A percentile compares a stretch with the other conserved stretches of the same genome.
Evolutionary conservation across 2,329 filamentous ascomycete genomes (phyloP).

Genomic region (Sclerotinia trifoliorum): DNA sequence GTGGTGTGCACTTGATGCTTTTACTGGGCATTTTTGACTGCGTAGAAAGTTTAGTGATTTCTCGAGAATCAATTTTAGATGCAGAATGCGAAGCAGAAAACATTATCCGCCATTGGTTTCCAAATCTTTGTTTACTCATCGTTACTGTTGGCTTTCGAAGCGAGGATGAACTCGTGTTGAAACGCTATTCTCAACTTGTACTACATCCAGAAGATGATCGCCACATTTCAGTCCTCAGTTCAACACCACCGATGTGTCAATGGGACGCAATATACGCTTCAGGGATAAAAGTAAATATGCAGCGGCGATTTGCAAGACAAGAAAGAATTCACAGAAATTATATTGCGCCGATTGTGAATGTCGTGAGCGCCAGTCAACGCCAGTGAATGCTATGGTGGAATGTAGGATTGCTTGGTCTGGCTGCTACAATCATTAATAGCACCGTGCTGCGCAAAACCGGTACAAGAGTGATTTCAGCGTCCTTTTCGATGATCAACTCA

Average conservation of each 20-base stretch:
- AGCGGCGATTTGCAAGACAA: slow-evolving; percentile 9
- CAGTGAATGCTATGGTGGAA: not conserved
- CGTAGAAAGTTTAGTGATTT: slow-evolving; percentile 12
- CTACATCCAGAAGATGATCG: slow-evolving; percentile 2
- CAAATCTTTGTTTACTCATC: slow-evolving; percentile 12
- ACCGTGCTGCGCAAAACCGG: not conserved
- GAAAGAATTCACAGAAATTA: slow-evolving; percentile 6
- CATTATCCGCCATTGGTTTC: slow-evolving; percentile 3
- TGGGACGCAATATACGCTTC: slow-evolving; percentile 8
- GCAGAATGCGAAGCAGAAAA: slow-evolving; percentile 10
- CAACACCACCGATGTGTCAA: not conserved
- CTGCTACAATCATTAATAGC: not conserved
- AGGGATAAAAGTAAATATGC: not conserved
- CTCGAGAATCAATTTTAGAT: slow-evolving; percentile 2
- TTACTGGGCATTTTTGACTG: not conserved
- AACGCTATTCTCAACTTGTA: not conserved
- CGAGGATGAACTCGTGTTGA: not conserved
- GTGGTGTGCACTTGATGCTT: not conserved
- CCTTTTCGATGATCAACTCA: not conserved
- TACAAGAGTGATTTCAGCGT: not conserved
- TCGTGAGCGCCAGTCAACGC: not conserved
- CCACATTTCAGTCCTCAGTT: not conserved
- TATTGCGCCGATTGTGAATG: slow-evolving; percentile 5
- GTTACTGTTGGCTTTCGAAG: not conserved
- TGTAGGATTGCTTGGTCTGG: not conserved